Conservation (phyloP, 441 rosid genomes). For the Manihot esculenta region DNA sequence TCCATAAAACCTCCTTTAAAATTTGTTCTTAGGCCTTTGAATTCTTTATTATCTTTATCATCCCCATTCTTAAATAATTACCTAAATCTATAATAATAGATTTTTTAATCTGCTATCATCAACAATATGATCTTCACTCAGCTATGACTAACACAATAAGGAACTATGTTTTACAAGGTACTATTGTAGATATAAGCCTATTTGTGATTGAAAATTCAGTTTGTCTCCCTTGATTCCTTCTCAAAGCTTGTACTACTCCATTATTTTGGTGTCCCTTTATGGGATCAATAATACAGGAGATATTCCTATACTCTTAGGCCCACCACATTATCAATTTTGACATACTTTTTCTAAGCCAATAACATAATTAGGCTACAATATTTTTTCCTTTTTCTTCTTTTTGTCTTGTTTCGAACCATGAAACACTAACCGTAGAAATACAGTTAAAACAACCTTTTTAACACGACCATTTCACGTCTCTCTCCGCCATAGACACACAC, state of each 20-base stretch:
- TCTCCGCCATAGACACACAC: no score
- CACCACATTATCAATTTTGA: slow-evolving; percentile 18
- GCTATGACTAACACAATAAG: not conserved
- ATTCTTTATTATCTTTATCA: not conserved
- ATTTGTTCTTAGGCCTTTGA: not conserved
- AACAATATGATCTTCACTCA: not conserved
- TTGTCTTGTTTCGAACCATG: slow-evolving; percentile 12
- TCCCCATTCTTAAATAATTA: not conserved
- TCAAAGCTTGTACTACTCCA: slow-evolving; percentile 15
- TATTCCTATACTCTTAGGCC: slow-evolving; percentile 21
- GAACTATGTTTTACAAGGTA: not conserved
- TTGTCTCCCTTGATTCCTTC: slow-evolving; percentile 20
- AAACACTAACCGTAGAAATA: not conserved
- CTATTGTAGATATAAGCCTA: not conserved
- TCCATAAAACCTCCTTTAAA: not conserved
- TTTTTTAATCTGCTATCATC: not conserved
- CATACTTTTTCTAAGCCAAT: slow-evolving; percentile 22
- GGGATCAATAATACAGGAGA: slow-evolving; percentile 18
- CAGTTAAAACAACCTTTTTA: not conserved
- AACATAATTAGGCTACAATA: slow-evolving; percentile 1
- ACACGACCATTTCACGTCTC: not conserved
- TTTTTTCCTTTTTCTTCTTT: not conserved
- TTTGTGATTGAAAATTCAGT: slow-evolving; percentile 13
- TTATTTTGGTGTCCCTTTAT: slow-evolving; percentile 13
- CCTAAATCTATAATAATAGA: not conserved